These are phyloP conservation scores for Sporisorium iseilematis-ciliati DNA, from an alignment of 1,284 basidiomycete genomes.

Conservation along the genomic window DNA sequence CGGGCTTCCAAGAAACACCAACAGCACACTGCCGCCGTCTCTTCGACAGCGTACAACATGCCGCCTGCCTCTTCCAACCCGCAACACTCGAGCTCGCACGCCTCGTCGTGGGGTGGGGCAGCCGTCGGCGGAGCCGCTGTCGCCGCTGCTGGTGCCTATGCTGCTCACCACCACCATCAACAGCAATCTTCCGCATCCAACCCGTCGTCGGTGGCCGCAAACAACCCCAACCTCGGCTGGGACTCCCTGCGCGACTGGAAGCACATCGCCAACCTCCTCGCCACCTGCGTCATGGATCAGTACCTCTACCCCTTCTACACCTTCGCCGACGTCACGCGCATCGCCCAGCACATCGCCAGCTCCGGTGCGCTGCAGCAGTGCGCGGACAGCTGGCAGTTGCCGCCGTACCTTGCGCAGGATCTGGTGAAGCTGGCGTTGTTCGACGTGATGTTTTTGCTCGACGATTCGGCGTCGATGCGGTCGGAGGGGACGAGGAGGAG, in stretches of 20 bases:
- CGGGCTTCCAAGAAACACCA: conserved; percentile 57
- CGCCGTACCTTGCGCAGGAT: conserved; percentile 59
- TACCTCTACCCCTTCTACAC: conserved; percentile 63
- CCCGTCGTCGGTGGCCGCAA: conserved; percentile 6
- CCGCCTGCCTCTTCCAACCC: conserved; percentile 2
- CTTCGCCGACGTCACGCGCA: conserved; percentile 41
- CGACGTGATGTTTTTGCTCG: conserved; percentile 62
- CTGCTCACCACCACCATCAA: conserved; percentile 41
- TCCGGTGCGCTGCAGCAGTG: conserved; percentile 48
- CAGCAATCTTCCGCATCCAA: conserved; percentile 13
- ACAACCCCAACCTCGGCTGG: conserved; percentile 49
- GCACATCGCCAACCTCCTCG: conserved; percentile 57
- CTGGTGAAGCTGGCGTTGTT: conserved; percentile 62
- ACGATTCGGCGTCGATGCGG: conserved; percentile 59
- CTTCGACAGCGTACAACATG: conserved; percentile 15
- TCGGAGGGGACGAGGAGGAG: conserved; percentile 36
- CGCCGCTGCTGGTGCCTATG: conserved; percentile 45
- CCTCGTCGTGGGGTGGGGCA: conserved; percentile 27
- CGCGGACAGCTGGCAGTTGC: conserved; percentile 61
- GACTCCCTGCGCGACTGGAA: conserved; percentile 45
- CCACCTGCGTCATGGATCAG: conserved; percentile 59
- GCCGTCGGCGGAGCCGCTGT: conserved; percentile 44
- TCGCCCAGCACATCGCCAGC: conserved; percentile 53
- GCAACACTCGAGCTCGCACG: conserved; percentile 28
- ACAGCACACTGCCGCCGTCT: conserved; percentile 11